A percentile compares a stretch with the other conserved stretches of the same genome.
Evolutionary conservation across 768 basidiomycete species (phyloP).

Genomic region (Coprinopsis sp.): DNA sequence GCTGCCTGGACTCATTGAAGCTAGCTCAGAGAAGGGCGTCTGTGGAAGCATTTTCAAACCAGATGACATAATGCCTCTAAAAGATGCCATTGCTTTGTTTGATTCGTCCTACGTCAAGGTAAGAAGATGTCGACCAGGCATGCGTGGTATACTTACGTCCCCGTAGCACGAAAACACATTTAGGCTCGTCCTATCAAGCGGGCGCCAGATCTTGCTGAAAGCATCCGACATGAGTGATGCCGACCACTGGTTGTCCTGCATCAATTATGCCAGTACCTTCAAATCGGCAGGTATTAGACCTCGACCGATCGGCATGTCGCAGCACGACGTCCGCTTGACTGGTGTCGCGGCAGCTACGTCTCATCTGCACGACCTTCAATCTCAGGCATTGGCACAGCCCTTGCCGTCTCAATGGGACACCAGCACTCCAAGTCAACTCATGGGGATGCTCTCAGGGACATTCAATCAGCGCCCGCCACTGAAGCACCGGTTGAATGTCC

Average conservation of each 20-base stretch:
- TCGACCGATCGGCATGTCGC: constrained; percentile 66
- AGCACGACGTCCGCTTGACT: constrained; percentile 67
- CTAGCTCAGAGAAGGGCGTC: constrained; percentile 10
- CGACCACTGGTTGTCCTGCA: constrained; percentile 85
- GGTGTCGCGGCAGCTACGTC: constrained; percentile 85
- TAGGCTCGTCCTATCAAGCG: constrained; percentile 69
- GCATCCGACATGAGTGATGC: constrained; percentile 63
- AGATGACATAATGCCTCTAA: constrained; percentile 80
- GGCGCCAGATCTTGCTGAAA: constrained; percentile 81
- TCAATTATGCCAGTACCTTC: constrained; percentile 95
- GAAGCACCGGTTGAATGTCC: constrained; percentile 27
- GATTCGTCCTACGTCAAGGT: constrained; percentile 81
- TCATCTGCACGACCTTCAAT: constrained; percentile 66
- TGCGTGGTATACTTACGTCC: not conserved
- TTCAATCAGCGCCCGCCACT: constrained; percentile 18
- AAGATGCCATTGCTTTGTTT: constrained; percentile 72
- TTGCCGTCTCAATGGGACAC: constrained; percentile 39
- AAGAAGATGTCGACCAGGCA: constrained; percentile 13
- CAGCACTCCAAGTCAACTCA: constrained; percentile 34
- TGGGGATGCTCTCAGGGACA: constrained; percentile 36
- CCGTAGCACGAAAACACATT: constrained; percentile 66
- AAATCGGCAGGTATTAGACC: constrained; percentile 80
- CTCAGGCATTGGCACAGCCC: constrained; percentile 24
- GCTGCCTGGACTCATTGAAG: constrained; percentile 38
- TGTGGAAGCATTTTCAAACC: constrained; percentile 50